These are phyloP conservation scores for Apophysomyces variabilis DNA, from an alignment of 371 early-diverging fungal genomes.

Conservation along the genomic window DNA sequence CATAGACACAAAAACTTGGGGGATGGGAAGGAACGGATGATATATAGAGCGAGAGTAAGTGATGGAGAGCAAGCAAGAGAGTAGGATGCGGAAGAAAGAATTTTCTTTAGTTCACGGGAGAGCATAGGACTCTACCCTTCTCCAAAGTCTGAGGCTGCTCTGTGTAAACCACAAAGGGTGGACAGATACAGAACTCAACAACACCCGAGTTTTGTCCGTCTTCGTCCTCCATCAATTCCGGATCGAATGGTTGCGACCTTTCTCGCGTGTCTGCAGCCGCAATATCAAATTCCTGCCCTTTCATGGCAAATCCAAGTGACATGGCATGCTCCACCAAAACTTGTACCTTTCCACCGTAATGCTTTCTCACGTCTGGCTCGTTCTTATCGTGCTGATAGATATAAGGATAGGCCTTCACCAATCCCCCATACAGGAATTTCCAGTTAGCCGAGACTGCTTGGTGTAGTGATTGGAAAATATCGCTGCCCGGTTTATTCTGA, in stretches of 20 bases:
- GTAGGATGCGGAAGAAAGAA: not conserved
- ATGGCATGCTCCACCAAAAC: constrained; percentile 43
- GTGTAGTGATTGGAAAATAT: constrained; percentile 33
- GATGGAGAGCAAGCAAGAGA: not conserved
- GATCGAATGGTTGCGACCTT: constrained; percentile 42
- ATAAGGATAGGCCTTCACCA: constrained; percentile 45
- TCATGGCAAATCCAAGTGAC: constrained; percentile 47
- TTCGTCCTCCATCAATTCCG: constrained; percentile 42
- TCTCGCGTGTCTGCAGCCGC: constrained; percentile 48
- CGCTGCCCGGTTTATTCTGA: constrained; percentile 23
- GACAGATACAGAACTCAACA: constrained; percentile 43
- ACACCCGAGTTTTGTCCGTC: constrained; percentile 40
- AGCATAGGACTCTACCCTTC: constrained; percentile 44
- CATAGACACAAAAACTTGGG: not conserved
- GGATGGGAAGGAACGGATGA: no score
- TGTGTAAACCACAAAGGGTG: constrained; percentile 39
- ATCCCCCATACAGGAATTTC: constrained; percentile 43
- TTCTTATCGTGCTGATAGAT: constrained; percentile 37
- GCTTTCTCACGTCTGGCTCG: constrained; percentile 31
- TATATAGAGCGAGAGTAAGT: not conserved
- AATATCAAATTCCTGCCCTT: constrained; percentile 52
- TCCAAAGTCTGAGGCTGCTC: constrained; percentile 31
- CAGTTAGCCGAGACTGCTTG: constrained; percentile 35
- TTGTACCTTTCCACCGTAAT: constrained; percentile 36
- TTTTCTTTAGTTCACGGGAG: not conserved